These are phyloP conservation scores for Phytophthora ramorum DNA, from an alignment of 352 stramenopile genomes.

Conservation along the genomic window DNA sequence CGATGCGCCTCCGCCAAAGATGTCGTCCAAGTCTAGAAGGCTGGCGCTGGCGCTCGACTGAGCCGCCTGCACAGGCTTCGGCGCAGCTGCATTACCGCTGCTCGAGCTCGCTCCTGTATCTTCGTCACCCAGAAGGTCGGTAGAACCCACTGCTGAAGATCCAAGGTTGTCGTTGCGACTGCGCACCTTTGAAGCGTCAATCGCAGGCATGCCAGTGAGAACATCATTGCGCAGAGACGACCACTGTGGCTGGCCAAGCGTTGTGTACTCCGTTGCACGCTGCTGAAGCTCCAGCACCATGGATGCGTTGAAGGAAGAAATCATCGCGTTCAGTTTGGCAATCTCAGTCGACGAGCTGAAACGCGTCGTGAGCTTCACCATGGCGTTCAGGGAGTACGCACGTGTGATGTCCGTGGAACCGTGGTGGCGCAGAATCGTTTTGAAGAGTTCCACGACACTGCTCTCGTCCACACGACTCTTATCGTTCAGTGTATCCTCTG, in stretches of 20 bases:
- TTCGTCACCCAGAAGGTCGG: slow-evolving; percentile 89
- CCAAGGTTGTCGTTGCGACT: slow-evolving; percentile 63
- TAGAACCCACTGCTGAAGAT: slow-evolving; percentile 38
- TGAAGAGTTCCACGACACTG: slow-evolving; percentile 75
- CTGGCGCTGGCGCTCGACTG: slow-evolving; percentile 53
- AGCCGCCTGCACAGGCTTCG: slow-evolving; percentile 30
- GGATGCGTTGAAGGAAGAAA: slow-evolving; percentile 92
- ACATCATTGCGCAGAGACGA: slow-evolving; percentile 83
- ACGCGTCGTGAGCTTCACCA: slow-evolving; percentile 96
- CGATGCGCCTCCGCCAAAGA: slow-evolving; percentile 87
- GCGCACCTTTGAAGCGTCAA: slow-evolving; percentile 90
- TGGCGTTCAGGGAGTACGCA: slow-evolving; percentile 87
- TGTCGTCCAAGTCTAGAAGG: slow-evolving; percentile 96
- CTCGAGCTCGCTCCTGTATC: slow-evolving; percentile 15
- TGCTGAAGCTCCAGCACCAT: slow-evolving; percentile 97
- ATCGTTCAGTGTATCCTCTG: slow-evolving; percentile 69
- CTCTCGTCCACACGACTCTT: slow-evolving; percentile 76
- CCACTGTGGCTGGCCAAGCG: slow-evolving; percentile 86
- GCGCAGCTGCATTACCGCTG: slow-evolving; percentile 17
- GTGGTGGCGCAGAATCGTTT: slow-evolving; percentile 86
- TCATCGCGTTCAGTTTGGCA: slow-evolving; percentile 82
- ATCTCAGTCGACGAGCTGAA: slow-evolving; percentile 81
- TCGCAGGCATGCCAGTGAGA: slow-evolving; percentile 94
- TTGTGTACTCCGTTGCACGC: slow-evolving; percentile 95
- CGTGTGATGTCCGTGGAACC: slow-evolving; percentile 83